Evolutionary conservation across 2,329 filamentous ascomycete species (phyloP), one percentile per base, ranked within the genome.

Genomic region (Shiraia bambusicola): DNA sequence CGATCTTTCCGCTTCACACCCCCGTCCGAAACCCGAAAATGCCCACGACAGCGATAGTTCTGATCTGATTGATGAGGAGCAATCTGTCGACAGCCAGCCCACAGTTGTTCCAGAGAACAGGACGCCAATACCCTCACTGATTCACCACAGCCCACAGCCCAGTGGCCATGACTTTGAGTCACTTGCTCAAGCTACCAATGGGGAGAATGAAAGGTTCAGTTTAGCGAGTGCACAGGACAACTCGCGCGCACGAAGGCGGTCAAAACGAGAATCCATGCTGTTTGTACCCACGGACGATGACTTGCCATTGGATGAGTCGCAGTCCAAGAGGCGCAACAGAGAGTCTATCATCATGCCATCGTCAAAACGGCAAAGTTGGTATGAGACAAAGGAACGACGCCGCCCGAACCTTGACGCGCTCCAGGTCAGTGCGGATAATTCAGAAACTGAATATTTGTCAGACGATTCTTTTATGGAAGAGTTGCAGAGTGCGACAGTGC

Each of bases 381-480:
- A 58, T 16, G 61, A 66, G 28, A 47, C 47, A 12, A 63, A 67
- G 42, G 68, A 69, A 40, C 69, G 69, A 47, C 65, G 72, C 24
- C 63, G 67, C 14, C 63, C 65, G 6, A 39, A 68, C n/a, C 58
- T 72, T 17, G 70, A 72, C 39, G 65, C 70, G 16, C 53, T 72
- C 11, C 62, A 70, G 27, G 41, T 49, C 30, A 52, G 65, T 12
- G 61, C 62, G 17, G 70, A 72, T 10, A 67, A 70, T 37, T 69
- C 66, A 8, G 68, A 73, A 37, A 58, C 67, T 14, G 73, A 76
- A 29, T 78, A 79, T 61, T 70, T 81, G 28, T 84, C 86, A n/a
- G 87, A 92, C 64, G 88, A 93, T 60, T 85, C 82, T 12, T 80
- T 91, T 49, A 86, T 94, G 80, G 87, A 94, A 42, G 90, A 95